Conservation (phyloP, 2,329 filamentous ascomycete genomes). For the Neopestalotiopsis sp. region DNA sequence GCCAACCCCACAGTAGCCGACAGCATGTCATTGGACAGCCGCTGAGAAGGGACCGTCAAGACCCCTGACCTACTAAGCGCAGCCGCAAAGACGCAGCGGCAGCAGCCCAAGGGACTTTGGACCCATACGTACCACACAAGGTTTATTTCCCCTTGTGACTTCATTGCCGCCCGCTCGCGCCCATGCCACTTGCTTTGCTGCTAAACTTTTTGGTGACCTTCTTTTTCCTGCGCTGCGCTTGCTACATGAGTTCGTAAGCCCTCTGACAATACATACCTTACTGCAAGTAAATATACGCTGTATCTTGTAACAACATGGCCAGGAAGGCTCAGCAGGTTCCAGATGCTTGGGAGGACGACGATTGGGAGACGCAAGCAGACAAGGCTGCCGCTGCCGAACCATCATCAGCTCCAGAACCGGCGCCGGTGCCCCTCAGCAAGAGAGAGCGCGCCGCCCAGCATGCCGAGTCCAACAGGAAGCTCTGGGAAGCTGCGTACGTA, state of each 20-base stretch:
- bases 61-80: not conserved
- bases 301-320: constrained; percentile 43
- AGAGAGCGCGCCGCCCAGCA: constrained; percentile 82
- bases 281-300: constrained; percentile 36
- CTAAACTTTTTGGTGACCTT: not conserved
- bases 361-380: constrained; percentile 85
- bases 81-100: not conserved
- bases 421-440: constrained; percentile 63
- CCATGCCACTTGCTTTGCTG: constrained; percentile 2
- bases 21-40: constrained; percentile 2
- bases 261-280: no score
- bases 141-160: constrained; percentile 15
- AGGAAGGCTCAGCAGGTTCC: constrained; percentile 59
- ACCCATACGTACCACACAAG: not conserved
- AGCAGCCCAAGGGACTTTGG: not conserved
- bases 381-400: constrained; percentile 41
- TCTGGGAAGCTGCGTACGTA: constrained; percentile 88
- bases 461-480: constrained; percentile 79
- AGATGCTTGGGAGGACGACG: constrained; percentile 85
- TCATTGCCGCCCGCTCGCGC: not conserved
- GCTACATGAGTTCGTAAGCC: no score
- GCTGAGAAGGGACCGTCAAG: not conserved
- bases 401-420: constrained; percentile 36
- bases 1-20: constrained; percentile 5
- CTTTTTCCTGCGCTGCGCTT: not conserved